Conservation (phyloP, 2,329 filamentous ascomycete genomes). For the Stemphylium vesicarium region DNA sequence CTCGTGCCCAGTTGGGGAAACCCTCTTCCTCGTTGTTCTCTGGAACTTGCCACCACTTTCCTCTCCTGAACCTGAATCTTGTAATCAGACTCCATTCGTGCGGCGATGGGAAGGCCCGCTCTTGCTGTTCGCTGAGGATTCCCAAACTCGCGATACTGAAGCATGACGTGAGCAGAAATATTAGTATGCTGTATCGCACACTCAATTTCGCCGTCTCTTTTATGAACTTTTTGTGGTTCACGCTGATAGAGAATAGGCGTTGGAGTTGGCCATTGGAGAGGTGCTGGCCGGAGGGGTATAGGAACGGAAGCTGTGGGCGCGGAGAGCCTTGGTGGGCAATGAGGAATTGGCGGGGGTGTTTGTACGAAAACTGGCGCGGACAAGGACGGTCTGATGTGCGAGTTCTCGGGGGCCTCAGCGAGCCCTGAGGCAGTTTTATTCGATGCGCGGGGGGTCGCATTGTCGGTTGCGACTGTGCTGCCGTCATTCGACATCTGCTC, state of each 20-base stretch:
- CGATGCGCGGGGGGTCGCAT: slow-evolving; percentile 41
- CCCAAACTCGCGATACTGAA: slow-evolving; percentile 68
- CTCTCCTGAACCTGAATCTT: slow-evolving; percentile 70
- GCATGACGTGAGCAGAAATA: slow-evolving; percentile 69
- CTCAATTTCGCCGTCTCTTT: slow-evolving; percentile 73
- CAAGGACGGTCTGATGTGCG: slow-evolving; percentile 24
- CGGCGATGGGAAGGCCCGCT: slow-evolving; percentile 79
- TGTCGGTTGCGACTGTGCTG: slow-evolving; percentile 18
- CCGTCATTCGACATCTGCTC: slow-evolving; percentile 13
- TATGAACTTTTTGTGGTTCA: slow-evolving; percentile 73
- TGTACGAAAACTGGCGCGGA: slow-evolving; percentile 65
- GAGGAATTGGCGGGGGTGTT: slow-evolving; percentile 60
- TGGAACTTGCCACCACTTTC: slow-evolving; percentile 53
- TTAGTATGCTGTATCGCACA: slow-evolving; percentile 68
- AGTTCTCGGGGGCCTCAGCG: slow-evolving; percentile 27
- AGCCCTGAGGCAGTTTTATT: slow-evolving; percentile 36
- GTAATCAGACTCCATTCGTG: slow-evolving; percentile 79
- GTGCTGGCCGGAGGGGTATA: slow-evolving; percentile 60
- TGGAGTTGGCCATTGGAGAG: slow-evolving; percentile 56
- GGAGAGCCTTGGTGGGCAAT: slow-evolving; percentile 49
- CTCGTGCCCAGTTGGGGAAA: slow-evolving; percentile 72
- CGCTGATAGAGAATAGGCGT: slow-evolving; percentile 72
- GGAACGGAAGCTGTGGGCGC: slow-evolving; percentile 70
- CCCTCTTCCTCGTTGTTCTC: slow-evolving; percentile 64
- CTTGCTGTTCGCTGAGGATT: slow-evolving; percentile 74